Base-by-base conservation (phyloP, 805 yeast genomes). In the Vanderwaltozyma tropicalis region DNA sequence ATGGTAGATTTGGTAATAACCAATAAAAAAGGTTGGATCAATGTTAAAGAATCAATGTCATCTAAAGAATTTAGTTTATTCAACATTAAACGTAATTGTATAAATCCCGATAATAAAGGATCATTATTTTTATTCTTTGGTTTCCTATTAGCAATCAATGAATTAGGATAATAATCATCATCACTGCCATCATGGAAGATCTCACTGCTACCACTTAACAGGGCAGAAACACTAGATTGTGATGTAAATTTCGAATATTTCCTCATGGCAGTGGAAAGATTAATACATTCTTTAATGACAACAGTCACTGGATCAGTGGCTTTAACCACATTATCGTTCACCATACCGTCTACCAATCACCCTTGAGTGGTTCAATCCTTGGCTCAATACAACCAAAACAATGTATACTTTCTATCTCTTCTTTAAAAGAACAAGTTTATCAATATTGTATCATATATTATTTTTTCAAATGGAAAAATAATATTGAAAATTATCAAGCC, bases 221-320 rank as follows among this genome's bases (percentile, higher is more conserved):
- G 75, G 7, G 94, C 84, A 7, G 95, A 88, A 26, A 87, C 88
- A 3, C 86, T 82, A 6, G 80, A 71, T 37, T 53, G 57, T 1
- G 53, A 47, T 55, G 81, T 73, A 48, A 82, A 80, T 44, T 82
- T 74, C 55, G 87, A 75, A 44, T 82, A 70, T 53, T 86, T 87
- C 39, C 96, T 71, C 95, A 88, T 85, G 18, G 89, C 86, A 15
- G 94, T 78, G 16, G 88, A 75, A 35, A 88, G 72, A 39, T 78
- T 70, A 52, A 84, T 80, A 55, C 95, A 85, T 63, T 89, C 96
- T 54, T 81, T 81, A 42, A 85, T 76, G 47, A 85, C 80, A 47
- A 87, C 74, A 1, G 92, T 80, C 41, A 80, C 69, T 13, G 92
- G 82, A 58, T 83, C 87, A 35, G 82, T 68, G 5, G 88, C 61